A percentile compares a stretch with the other conserved stretches of the same genome.
Conservation (phyloP, 2,329 filamentous ascomycete genomes). For the Cytospora chrysosperma region DNA sequence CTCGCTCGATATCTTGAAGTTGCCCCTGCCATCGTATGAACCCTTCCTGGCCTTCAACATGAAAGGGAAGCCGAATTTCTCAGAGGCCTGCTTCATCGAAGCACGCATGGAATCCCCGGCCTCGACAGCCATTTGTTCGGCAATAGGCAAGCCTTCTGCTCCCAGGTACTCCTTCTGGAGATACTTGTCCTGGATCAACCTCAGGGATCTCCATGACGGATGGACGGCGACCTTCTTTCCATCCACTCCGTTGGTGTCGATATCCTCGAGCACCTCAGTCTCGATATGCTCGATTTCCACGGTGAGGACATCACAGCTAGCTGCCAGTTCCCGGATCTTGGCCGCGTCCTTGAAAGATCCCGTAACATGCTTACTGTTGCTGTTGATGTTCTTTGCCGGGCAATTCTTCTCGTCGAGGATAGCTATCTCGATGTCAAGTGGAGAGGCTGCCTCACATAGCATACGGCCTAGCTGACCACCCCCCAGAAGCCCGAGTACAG, state of each 20-base stretch:
- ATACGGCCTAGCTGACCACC: conserved; percentile 85
- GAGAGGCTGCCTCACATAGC: conserved; percentile 81
- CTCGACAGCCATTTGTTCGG: conserved; percentile 66
- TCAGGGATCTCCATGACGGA: conserved; percentile 82
- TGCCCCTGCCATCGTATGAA: conserved; percentile 86
- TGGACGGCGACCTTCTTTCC: conserved; percentile 63
- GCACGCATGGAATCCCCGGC: conserved; percentile 51
- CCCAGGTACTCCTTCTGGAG: conserved; percentile 80
- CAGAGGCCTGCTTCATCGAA: conserved; percentile 63
- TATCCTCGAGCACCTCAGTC: conserved; percentile 83
- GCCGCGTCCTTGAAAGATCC: conserved; percentile 85
- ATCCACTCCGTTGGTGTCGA: conserved; percentile 64
- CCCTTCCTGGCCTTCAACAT: conserved; percentile 92
- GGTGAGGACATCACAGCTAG: conserved; percentile 75
- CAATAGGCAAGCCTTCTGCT: conserved; percentile 67
- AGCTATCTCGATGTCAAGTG: conserved; percentile 73
- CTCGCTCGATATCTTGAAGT: conserved; percentile 49
- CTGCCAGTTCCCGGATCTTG: conserved; percentile 77
- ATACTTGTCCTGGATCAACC: conserved; percentile 92
- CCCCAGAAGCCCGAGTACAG: conserved; percentile 48
- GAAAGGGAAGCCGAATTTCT: conserved; percentile 73
- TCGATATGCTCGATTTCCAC: conserved; percentile 96
- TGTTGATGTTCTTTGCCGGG: conserved; percentile 83
- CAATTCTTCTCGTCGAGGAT: conserved; percentile 75
- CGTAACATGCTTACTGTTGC: conserved; percentile 69